Evolutionary conservation across 805 yeast genomes (phyloP).

Genomic region (Ogataea minuta): DNA sequence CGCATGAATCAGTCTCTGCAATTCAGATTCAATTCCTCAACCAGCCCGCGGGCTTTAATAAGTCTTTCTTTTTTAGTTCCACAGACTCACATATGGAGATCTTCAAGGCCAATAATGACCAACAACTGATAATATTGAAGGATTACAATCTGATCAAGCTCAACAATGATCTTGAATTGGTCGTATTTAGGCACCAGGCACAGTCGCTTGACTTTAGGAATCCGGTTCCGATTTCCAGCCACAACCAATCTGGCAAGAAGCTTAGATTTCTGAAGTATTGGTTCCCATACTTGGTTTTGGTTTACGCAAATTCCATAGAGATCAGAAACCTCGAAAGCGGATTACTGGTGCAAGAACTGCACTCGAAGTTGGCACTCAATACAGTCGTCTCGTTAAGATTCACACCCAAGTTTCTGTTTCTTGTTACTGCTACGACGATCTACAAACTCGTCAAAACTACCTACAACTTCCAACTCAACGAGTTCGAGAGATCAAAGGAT

Average conservation of each 20-base stretch:
- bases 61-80: constrained; percentile 25
- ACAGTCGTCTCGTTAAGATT: constrained; percentile 21
- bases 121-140: constrained; percentile 28
- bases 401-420: constrained; percentile 28
- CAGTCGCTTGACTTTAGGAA: constrained; percentile 23
- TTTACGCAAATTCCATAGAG: constrained; percentile 33
- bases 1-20: constrained; percentile 15
- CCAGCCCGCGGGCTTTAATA: constrained; percentile 11
- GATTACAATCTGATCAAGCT: constrained; percentile 25
- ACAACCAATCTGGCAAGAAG: constrained; percentile 20
- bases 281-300: constrained; percentile 41
- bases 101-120: constrained; percentile 26
- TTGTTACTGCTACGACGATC: constrained; percentile 30
- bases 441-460: constrained; percentile 28
- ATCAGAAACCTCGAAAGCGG: constrained; percentile 39
- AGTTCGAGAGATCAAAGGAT: constrained; percentile 29
- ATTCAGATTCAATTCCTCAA: constrained; percentile 27
- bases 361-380: constrained; percentile 3
- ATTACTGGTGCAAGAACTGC: constrained; percentile 33
- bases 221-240: constrained; percentile 16
- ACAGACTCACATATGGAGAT: constrained; percentile 17
- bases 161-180: constrained; percentile 23
- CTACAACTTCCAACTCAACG: constrained; percentile 34
- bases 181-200: constrained; percentile 15
- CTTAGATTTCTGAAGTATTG: constrained; percentile 32